phyloP scores from a whole-genome alignment of 1,284 basidiomycete species.

The Takashimella tepidaria region DNA sequence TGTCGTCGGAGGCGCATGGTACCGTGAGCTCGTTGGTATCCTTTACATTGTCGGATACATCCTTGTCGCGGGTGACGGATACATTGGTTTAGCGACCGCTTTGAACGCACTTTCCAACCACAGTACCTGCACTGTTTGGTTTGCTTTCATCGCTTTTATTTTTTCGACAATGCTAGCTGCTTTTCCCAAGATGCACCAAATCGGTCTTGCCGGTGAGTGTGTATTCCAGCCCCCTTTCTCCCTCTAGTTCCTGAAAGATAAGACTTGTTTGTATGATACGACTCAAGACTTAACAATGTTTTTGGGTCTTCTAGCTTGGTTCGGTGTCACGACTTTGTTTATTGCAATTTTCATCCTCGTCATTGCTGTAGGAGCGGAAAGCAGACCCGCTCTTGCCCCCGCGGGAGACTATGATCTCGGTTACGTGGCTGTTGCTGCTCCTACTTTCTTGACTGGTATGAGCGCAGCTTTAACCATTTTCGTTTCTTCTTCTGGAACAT shows the following conservation, averaged over 20 bases:
- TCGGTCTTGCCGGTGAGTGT: constrained; percentile 6
- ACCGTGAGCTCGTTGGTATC: constrained; percentile 16
- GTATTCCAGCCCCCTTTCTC: too few species aligned
- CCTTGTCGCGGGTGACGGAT: constrained; percentile 14
- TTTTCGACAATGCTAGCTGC: constrained; percentile 1
- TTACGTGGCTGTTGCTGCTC: constrained; percentile 6
- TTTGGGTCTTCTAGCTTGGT: too few species aligned
- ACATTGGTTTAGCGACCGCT: constrained; percentile 21
- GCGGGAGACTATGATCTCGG: constrained; percentile 13
- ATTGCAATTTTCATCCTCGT: constrained; percentile 43
- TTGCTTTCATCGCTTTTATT: constrained; percentile 3
- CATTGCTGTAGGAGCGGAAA: constrained; percentile 43
- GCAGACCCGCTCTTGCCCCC: constrained; percentile 33
- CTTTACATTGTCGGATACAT: constrained; percentile 27
- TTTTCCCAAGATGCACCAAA: constrained; percentile 1
- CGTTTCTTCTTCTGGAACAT: constrained; percentile 8
- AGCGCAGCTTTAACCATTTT: constrained; percentile 15
- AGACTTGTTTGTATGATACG: too few species aligned
- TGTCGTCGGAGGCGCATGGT: constrained; percentile 13
- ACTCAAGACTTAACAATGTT: too few species aligned
- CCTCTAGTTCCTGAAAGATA: too few species aligned
- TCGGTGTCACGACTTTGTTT: constrained; percentile 30
- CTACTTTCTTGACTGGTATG: constrained; percentile 15
- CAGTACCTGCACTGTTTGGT: constrained; percentile 16
- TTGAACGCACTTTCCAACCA: constrained; percentile 21